These are phyloP conservation scores for Chaetomium globosum DNA, from an alignment of 2,329 filamentous ascomycete genomes.

Conservation along the genomic window DNA sequence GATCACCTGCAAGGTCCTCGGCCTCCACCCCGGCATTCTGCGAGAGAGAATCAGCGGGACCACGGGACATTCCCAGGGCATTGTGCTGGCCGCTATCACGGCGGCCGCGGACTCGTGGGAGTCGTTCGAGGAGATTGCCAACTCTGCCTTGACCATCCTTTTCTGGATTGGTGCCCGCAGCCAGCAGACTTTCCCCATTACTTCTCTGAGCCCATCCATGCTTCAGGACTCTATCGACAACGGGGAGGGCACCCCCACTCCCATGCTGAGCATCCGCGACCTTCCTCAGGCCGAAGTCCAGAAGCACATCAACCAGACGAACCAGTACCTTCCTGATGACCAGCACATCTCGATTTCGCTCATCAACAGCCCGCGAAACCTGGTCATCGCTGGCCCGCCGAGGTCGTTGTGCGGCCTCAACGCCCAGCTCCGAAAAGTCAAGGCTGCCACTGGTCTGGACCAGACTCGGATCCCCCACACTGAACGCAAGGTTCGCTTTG, in stretches of 20 bases:
- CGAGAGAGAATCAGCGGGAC: constrained; percentile 82
- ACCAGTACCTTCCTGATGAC: constrained; percentile 90
- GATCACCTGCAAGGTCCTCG: constrained; percentile 88
- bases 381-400: constrained; percentile 94
- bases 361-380: constrained; percentile 94
- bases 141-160: constrained; percentile 82
- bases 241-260: constrained; percentile 92
- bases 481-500: constrained; percentile 93
- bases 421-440: constrained; percentile 91
- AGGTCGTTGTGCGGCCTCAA: constrained; percentile 97
- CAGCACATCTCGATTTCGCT: constrained; percentile 94
- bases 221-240: constrained; percentile 91
- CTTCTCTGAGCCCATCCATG: constrained; percentile 86
- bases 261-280: constrained; percentile 97
- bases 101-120: constrained; percentile 93
- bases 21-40: constrained; percentile 84
- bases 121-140: constrained; percentile 78
- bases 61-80: constrained; percentile 94
- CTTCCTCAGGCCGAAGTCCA: constrained; percentile 85
- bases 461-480: constrained; percentile 94
- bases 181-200: constrained; percentile 95
- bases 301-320: constrained; percentile 94
- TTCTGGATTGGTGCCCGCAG: constrained; percentile 99
- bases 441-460: constrained; percentile 94
- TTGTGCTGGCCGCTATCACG: constrained; percentile 89